Base-by-base conservation (phyloP, 164 flowering plant species). In the Vitis rotundifolia region DNA sequence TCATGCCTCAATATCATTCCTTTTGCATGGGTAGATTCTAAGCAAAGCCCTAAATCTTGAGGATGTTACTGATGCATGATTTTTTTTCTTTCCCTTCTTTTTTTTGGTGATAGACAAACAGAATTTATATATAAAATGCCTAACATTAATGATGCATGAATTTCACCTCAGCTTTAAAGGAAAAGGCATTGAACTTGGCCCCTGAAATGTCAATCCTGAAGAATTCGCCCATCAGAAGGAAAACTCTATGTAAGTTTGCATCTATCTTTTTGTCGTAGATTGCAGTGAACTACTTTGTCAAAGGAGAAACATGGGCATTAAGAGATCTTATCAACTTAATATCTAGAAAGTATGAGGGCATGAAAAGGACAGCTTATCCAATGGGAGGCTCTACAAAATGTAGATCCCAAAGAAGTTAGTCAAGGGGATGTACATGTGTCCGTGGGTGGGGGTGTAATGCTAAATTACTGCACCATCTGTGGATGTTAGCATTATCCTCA, bases 241-340 rank as follows among this genome's bases (percentile, higher is more conserved):
- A 5, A 51, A 15, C 54, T 11, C 54, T 22, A 51, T 51, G 4
- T 12, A 51, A 51, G 54, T 8, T 51, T 51, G 11, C 54, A 51
- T 12, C 4, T 51, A 51, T 51, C 54, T 51, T 12, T 15, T 22
- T 22, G 26, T 22, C 26, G 26, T 22, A 22, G 26, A 22, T 22
- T 22, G 26, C 26, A 22, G 26, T 22, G 26, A n/a, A 59, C 66
- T 19, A 52, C 66, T 67, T 62, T 61, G 61, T 29, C 22, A 16
- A 28, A 61, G 58, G 67, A 31, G 60, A 63, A 71, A 63, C 62
- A 15, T 71, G 53, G 68, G 55, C 44, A 71, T 16, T 60, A 71
- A 63, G 52, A 53, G 65, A 59, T 72, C 66, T 50, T 53, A 22
- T 22, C 26, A 22, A 22, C 26, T 22, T 22, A 22, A 22, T 22